Conservation (phyloP, 2,329 filamentous ascomycete genomes). For the Monilinia fructigena region DNA sequence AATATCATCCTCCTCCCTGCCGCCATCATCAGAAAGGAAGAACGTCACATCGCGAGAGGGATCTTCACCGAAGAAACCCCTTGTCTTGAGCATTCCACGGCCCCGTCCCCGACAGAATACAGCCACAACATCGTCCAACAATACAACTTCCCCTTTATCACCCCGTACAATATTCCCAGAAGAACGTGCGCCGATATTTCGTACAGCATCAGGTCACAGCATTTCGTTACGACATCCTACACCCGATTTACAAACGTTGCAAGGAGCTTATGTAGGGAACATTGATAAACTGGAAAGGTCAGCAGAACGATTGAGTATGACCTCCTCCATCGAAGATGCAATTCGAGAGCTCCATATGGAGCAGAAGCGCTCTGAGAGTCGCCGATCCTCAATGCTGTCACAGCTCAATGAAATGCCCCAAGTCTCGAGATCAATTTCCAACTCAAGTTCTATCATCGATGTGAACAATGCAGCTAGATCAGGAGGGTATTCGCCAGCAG, state of each 20-base stretch:
- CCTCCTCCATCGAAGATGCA: slow-evolving; percentile 73
- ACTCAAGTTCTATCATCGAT: slow-evolving; percentile 63
- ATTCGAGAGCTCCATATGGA: slow-evolving; percentile 72
- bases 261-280: slow-evolving; percentile 63
- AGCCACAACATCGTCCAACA: slow-evolving; percentile 28
- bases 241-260: slow-evolving; percentile 60
- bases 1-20: slow-evolving; percentile 11
- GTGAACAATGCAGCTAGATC: slow-evolving; percentile 65
- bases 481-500: slow-evolving; percentile 68
- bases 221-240: slow-evolving; percentile 53
- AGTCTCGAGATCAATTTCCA: slow-evolving; percentile 48
- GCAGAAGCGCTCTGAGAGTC: slow-evolving; percentile 67
- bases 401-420: slow-evolving; percentile 34
- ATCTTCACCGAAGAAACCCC: slow-evolving; percentile 20
- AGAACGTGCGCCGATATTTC: slow-evolving; percentile 29
- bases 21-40: slow-evolving; percentile 17
- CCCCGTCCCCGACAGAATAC: slow-evolving; percentile 28
- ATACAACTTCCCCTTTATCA: slow-evolving; percentile 22
- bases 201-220: slow-evolving; percentile 37
- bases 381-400: slow-evolving; percentile 61
- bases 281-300: slow-evolving; percentile 73
- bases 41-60: slow-evolving; percentile 18
- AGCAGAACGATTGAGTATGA: slow-evolving; percentile 70
- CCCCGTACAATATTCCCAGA: slow-evolving; percentile 20
- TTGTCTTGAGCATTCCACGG: slow-evolving; percentile 27